Conservation (phyloP, 1,284 basidiomycete genomes). For the Meira nashicola region DNA sequence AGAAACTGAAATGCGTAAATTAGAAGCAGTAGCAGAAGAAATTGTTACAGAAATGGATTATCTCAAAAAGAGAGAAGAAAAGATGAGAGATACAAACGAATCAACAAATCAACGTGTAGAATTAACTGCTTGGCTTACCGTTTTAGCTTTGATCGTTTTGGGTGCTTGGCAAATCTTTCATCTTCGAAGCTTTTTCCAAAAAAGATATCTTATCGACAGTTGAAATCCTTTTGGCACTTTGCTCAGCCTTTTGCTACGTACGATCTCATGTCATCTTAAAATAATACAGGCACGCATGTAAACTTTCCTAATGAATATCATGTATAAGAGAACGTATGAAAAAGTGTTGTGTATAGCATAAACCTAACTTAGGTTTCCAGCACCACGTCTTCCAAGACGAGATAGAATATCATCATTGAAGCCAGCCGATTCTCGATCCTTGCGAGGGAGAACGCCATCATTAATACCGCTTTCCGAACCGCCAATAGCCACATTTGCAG, state of each 20-base stretch:
- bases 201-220: conserved; percentile 6
- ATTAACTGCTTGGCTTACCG: conserved; percentile 84
- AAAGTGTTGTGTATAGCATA: too few relatives aligned
- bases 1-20: conserved; percentile 95
- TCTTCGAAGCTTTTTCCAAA: conserved; percentile 85
- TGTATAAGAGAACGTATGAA: too few relatives aligned
- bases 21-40: conserved; percentile 89
- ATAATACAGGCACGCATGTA: background rate
- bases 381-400: too few relatives aligned
- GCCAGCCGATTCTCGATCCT: conserved; percentile 12
- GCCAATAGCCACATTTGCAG: conserved; percentile 3
- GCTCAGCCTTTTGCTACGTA: background rate
- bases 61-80: conserved; percentile 79
- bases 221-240: background rate
- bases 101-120: conserved; percentile 88
- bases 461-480: conserved; percentile 18
- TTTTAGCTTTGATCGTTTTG: conserved; percentile 71
- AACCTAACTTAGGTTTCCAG: too few relatives aligned
- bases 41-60: conserved; percentile 91
- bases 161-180: conserved; percentile 94
- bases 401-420: conserved; percentile 31
- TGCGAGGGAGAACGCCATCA: conserved; percentile 19
- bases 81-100: conserved; percentile 83
- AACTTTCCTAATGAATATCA: too few relatives aligned
- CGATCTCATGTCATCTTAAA: too few relatives aligned